These are phyloP conservation scores for Plantago elongata DNA, from an alignment of 257 asterid genomes.

Conservation along the genomic window DNA sequence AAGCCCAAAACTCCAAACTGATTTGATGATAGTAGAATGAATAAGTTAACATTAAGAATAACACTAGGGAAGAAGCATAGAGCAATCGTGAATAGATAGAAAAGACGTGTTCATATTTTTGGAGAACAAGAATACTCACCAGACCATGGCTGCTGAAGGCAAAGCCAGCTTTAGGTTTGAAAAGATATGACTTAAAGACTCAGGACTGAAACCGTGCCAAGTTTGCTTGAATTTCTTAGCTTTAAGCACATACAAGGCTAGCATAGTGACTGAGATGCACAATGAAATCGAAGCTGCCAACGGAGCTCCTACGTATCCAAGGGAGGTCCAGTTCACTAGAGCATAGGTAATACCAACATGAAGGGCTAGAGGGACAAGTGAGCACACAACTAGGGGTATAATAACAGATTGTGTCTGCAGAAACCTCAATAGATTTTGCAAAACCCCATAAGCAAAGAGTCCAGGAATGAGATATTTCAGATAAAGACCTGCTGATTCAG, in stretches of 20 bases:
- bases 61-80: no score
- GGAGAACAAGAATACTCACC: constrained; percentile 33
- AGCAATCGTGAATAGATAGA: no score
- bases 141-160: constrained; percentile 77
- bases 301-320: constrained; percentile 54
- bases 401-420: constrained; percentile 64
- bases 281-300: constrained; percentile 56
- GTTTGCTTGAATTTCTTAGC: constrained; percentile 35
- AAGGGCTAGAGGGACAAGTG: constrained; percentile 38
- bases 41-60: not conserved
- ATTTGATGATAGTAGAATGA: not conserved
- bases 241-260: constrained; percentile 35
- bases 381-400: constrained; percentile 48
- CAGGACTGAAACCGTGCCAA: constrained; percentile 51
- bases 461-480: constrained; percentile 62
- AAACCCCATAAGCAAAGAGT: constrained; percentile 53
- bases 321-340: constrained; percentile 40
- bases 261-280: constrained; percentile 52
- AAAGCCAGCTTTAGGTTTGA: constrained; percentile 45
- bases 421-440: constrained; percentile 63
- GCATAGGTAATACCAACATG: constrained; percentile 53
- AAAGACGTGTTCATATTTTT: no score
- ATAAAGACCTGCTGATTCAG: constrained; percentile 50
- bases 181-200: constrained; percentile 27
- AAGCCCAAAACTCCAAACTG: constrained; percentile 89